Base-by-base conservation (phyloP, 2,329 filamentous ascomycete species). In the Neurospora crassa region DNA sequence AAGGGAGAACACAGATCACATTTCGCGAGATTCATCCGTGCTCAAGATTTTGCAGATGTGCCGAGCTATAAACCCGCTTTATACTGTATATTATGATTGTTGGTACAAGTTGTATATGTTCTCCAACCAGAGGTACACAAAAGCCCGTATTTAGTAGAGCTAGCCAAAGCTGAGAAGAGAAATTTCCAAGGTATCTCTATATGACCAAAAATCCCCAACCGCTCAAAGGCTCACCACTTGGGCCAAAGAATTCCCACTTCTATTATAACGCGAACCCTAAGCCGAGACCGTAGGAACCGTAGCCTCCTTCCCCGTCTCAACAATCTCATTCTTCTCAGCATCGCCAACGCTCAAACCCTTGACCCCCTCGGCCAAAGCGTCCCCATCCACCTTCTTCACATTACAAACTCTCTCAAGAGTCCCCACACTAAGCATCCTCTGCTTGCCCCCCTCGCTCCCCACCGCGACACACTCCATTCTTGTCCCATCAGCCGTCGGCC, bases 391-490 rank as follows among this genome's bases (percentile, higher is more conserved):
- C 20, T 74, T 71, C 24, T 67, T 71, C 20, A 53, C 68, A 59
- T 34, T 70, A 67, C n/a, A 63, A 40, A 18, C 67, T 70, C 40
- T 71, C 73, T 34, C 72, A 68, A 14, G 53, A 7, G 83, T 86
- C 77, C 86, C 87, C 42, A 89, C 81, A 63, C 80, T 79, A 76
- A 86, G 84, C 16, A 78, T 76, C 71, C 85, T 81, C 71, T 83
- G 78, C 73, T 82, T 79, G 16, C 84, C 84, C 3, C 81, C 80
- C 69, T 81, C 79, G 69, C 80, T 82, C 1, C 89, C 89, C 10
- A 86, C 81, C 0, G 85, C 85, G 5, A 89, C 68, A 70, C 88
- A 89, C 73, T 86, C 84, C 40, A 89, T 71, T 68, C 80, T 78
- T 69, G 81, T 81, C 18, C 81, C 84, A 67, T 81, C 83, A 2